Conservation (phyloP, 2,329 filamentous ascomycete genomes). For the Trichoderma koningiopsis region DNA sequence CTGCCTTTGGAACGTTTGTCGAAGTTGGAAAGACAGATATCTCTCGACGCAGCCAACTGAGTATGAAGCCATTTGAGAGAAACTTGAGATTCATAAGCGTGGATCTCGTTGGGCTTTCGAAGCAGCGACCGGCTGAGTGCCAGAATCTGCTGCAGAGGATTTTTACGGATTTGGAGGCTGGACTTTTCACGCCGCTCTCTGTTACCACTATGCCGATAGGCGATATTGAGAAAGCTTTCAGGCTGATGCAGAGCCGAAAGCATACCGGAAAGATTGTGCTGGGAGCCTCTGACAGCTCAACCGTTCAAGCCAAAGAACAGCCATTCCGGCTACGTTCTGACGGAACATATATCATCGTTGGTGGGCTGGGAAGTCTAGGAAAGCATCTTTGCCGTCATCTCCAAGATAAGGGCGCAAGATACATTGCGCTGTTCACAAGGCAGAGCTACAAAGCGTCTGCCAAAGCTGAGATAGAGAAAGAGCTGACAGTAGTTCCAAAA, state of each 20-base stretch:
- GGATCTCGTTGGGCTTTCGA: conserved; percentile 23
- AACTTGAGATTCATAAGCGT: conserved; percentile 20
- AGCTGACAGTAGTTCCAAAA: not conserved
- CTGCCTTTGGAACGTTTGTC: conserved; percentile 24
- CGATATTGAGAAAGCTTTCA: conserved; percentile 43
- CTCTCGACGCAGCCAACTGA: conserved; percentile 26
- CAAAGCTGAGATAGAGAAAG: not conserved
- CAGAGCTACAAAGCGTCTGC: not conserved
- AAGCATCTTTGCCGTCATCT: conserved; percentile 39
- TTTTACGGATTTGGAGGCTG: conserved; percentile 19
- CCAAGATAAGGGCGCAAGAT: conserved; percentile 37
- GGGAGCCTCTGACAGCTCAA: not conserved
- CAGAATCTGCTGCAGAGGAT: conserved; percentile 25
- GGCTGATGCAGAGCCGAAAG: conserved; percentile 43
- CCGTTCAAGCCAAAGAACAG: not conserved
- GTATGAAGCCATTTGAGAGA: conserved; percentile 10
- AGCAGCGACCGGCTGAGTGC: conserved; percentile 18
- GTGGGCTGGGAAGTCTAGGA: conserved; percentile 43
- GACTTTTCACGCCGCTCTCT: conserved; percentile 13
- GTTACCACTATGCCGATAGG: conserved; percentile 32
- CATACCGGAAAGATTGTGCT: conserved; percentile 48
- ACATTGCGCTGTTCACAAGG: conserved; percentile 35
- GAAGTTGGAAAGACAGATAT: conserved; percentile 43
- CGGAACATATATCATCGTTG: conserved; percentile 41
- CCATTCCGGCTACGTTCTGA: conserved; percentile 25